A percentile compares a stretch with the other conserved stretches of the same genome.
Conservation (phyloP, 2,329 filamentous ascomycete genomes). For the Cercospora canescens region DNA sequence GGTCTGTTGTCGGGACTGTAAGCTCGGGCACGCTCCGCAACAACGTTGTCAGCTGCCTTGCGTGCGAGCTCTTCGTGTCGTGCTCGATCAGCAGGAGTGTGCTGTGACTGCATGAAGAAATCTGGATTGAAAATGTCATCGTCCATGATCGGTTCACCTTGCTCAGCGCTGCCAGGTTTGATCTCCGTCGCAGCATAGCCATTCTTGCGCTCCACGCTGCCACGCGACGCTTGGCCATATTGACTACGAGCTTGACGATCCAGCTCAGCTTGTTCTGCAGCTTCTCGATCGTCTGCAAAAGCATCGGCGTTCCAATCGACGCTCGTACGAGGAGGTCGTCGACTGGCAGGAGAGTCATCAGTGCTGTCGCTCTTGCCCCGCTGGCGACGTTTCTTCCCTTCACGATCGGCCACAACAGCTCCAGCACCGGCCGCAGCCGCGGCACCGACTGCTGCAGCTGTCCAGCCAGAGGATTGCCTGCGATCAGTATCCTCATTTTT, state of each 20-base stretch:
- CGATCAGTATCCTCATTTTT: conserved; percentile 10
- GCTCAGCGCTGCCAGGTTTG: conserved; percentile 34
- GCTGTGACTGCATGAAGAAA: conserved; percentile 44
- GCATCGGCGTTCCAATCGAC: conserved; percentile 16
- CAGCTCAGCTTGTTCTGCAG: conserved; percentile 9
- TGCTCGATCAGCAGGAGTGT: conserved; percentile 26
- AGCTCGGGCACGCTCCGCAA: conserved; percentile 45
- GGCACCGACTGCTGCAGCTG: conserved; percentile 38
- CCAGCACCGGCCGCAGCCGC: conserved; percentile 35
- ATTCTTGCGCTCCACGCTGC: conserved; percentile 15
- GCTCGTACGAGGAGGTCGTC: conserved; percentile 11
- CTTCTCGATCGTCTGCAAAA: conserved; percentile 8
- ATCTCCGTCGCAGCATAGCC: conserved; percentile 28
- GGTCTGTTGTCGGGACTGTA: conserved; percentile 33
- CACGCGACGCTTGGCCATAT: conserved; percentile 14
- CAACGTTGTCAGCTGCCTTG: conserved; percentile 41
- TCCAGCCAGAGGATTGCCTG: conserved; percentile 35
- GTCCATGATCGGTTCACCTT: conserved; percentile 42
- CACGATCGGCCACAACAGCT: conserved; percentile 30
- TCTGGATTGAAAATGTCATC: conserved; percentile 50
- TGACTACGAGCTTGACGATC: conserved; percentile 18
- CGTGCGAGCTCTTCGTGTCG: conserved; percentile 31
- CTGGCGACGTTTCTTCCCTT: conserved; percentile 26
- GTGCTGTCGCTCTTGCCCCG: conserved; percentile 19
- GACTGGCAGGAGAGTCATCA: conserved; percentile 14